phyloP scores from a whole-genome alignment of 495 filamentous ascomycete species.

The Cercophora sp. region DNA sequence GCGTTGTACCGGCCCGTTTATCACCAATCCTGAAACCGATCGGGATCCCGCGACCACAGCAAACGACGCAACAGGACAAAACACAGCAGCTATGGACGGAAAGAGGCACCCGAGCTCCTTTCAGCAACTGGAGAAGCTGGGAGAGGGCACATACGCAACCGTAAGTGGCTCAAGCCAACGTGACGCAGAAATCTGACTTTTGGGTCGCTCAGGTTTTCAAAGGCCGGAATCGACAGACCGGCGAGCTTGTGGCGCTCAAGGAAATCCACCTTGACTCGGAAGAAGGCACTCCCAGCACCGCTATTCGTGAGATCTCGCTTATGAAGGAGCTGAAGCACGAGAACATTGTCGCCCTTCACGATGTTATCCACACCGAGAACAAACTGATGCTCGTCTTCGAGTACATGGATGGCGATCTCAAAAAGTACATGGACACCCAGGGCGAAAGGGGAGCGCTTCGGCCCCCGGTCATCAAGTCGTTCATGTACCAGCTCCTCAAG shows the following conservation, averaged over 20 bases:
- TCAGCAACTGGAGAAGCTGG: slow-evolving; percentile 98
- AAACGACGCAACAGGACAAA: background rate
- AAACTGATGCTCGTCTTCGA: slow-evolving; percentile 99
- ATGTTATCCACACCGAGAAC: slow-evolving; percentile 99
- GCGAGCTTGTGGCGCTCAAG: slow-evolving; percentile 94
- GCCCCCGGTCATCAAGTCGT: slow-evolving; percentile 85
- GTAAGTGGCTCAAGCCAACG: too few relatives aligned
- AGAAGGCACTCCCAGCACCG: slow-evolving; percentile 96
- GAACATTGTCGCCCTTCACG: slow-evolving; percentile 94
- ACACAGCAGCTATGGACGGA: slow-evolving; percentile 64
- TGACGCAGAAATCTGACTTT: background rate
- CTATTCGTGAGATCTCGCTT: slow-evolving; percentile 95
- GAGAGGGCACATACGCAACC: slow-evolving; percentile 98
- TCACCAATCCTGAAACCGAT: too few relatives aligned
- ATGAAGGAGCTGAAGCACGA: slow-evolving; percentile 99
- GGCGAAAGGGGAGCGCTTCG: slow-evolving; percentile 80
- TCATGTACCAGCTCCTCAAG: slow-evolving; percentile 92
- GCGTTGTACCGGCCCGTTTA: too few relatives aligned
- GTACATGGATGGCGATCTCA: slow-evolving; percentile 97
- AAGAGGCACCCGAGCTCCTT: slow-evolving; percentile 90
- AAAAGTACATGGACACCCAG: slow-evolving; percentile 96
- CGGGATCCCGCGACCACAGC: too few relatives aligned
- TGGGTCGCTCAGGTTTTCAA: slow-evolving; percentile 78
- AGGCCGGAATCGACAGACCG: slow-evolving; percentile 91
- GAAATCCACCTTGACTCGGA: slow-evolving; percentile 99